Conservation (phyloP, 331 rosid species). For the Ulmus americana region DNA sequence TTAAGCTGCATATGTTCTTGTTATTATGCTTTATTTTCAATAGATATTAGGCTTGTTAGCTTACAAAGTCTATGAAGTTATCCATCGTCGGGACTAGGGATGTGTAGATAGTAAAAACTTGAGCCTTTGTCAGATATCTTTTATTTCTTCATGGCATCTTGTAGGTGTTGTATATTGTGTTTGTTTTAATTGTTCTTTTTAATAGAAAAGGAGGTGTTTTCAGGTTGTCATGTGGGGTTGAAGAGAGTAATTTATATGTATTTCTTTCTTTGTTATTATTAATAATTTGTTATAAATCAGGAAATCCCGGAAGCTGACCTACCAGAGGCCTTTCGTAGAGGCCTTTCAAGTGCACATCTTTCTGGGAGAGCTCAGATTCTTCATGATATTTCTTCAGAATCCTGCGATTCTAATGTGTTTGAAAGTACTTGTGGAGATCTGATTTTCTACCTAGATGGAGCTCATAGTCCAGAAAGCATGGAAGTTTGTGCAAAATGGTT, state of each 20-base stretch:
- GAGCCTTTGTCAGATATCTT: too few species aligned
- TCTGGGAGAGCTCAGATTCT: conserved; percentile 66
- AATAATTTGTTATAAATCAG: conserved; percentile 15
- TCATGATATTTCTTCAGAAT: conserved; percentile 28
- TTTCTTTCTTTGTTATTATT: not conserved
- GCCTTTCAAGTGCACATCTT: conserved; percentile 56
- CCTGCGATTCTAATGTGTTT: conserved; percentile 18
- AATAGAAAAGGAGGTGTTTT: too few species aligned
- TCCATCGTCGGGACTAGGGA: too few species aligned
- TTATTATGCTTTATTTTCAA: conserved; percentile 2
- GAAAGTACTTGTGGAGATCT: conserved; percentile 43
- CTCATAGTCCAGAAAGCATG: conserved; percentile 83
- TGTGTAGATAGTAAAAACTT: too few species aligned
- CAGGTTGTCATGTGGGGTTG: too few species aligned
- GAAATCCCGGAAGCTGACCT: conserved; percentile 34
- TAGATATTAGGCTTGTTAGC: too few species aligned
- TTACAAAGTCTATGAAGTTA: too few species aligned
- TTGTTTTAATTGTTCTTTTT: not conserved
- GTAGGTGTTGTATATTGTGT: too few species aligned
- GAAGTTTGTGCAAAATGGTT: conserved; percentile 75
- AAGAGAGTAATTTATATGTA: not conserved
- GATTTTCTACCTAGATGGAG: conserved; percentile 72
- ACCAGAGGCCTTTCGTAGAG: conserved; percentile 52
- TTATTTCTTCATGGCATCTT: too few species aligned
- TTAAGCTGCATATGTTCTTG: conserved; percentile 17